Base-by-base conservation (phyloP, 148 eudicot species). In the Silene latifolia region DNA sequence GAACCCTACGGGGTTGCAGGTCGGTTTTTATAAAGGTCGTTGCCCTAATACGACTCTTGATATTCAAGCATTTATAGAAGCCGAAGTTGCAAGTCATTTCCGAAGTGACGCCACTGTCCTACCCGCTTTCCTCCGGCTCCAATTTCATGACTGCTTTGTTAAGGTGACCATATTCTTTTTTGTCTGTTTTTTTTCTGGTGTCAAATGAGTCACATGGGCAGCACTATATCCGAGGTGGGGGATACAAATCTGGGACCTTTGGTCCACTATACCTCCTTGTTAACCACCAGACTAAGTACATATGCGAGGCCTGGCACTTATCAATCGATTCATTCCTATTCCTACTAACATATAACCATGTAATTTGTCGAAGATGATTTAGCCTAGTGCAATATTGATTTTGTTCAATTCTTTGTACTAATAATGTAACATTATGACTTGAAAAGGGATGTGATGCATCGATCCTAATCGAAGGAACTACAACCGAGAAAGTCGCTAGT, bases 121-220 rank as follows among this genome's bases (percentile, higher is more conserved):
- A 6, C 15, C 75, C 5, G 74, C 75, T 48, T 60, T 71, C 5
- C 32, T 77, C 7, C 70, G 75, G 6, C 13, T 77, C 82, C 86
- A 86, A 35, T 85, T 85, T 62, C 89, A 88, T 66, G 91, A 86
- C 20, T 86, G 87, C 69, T 86, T 88, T 77, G 89, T 86, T 46
- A 79, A 63, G 24, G 91, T 88, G 70, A 69, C 85, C 48, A 8
- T 48, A 48, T 57, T 6, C 3, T 27, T 27, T n/a, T n/a, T n/a
- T n/a, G n/a, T n/a, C n/a, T 27, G 29, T 27, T 3, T 27, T 27
- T 27, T 27, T 27, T 27, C 3, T 27, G 29, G 29, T 27, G 29
- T 27, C 3, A 27, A 27, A 27, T 27, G 29, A 27, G 29, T 27
- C 29, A 27, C 29, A 27, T 3, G 29, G 3, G 1, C 29, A 27